Evolutionary conservation across 2,329 filamentous ascomycete species (phyloP).

Genomic region (Ophiocordyceps sinensis): DNA sequence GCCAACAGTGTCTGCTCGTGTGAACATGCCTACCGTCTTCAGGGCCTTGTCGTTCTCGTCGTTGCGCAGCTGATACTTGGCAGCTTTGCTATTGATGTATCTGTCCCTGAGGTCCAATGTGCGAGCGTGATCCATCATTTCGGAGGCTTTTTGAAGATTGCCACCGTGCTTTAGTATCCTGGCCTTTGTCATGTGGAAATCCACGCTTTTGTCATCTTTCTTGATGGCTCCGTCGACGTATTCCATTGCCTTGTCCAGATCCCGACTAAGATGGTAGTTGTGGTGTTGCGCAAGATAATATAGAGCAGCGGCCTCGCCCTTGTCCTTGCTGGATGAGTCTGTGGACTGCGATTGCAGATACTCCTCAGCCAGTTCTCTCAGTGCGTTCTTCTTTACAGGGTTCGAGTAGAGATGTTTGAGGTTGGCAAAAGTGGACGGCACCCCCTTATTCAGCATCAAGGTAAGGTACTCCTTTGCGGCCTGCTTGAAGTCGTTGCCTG

Average conservation of each 20-base stretch:
- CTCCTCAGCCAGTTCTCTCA: conserved; percentile 62
- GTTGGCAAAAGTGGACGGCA: conserved; percentile 93
- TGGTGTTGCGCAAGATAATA: conserved; percentile 97
- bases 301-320: conserved; percentile 64
- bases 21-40: conserved; percentile 86
- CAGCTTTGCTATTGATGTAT: conserved; percentile 96
- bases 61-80: conserved; percentile 91
- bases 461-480: conserved; percentile 68
- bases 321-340: conserved; percentile 30
- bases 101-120: conserved; percentile 78
- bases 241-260: conserved; percentile 66
- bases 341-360: conserved; percentile 51
- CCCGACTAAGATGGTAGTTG: conserved; percentile 78
- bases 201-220: conserved; percentile 65
- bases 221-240: conserved; percentile 76
- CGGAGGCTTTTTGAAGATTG: conserved; percentile 63
- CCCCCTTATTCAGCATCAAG: conserved; percentile 78
- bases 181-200: conserved; percentile 91
- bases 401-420: conserved; percentile 85
- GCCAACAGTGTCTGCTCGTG: conserved; percentile 73
- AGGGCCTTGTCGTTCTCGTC: conserved; percentile 78
- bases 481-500: conserved; percentile 64
- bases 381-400: conserved; percentile 57
- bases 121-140: conserved; percentile 78
- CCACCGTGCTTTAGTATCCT: conserved; percentile 88